Conservation (phyloP, 2,329 filamentous ascomycete genomes). For the Verticillium isaacii region DNA sequence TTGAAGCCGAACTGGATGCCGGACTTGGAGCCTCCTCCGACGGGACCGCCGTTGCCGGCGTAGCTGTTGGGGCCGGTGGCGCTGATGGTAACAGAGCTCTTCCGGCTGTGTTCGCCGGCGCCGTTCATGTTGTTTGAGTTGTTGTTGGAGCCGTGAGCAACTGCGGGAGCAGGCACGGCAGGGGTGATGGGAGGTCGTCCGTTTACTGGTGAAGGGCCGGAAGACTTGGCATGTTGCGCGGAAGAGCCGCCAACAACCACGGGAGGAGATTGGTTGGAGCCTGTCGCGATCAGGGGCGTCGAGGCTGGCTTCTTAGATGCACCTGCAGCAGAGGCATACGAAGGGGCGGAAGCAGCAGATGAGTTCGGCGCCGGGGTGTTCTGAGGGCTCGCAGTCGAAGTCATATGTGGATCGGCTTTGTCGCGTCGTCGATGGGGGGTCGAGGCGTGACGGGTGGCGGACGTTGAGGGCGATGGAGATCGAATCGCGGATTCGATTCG, state of each 20-base stretch:
- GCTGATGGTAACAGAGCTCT: slow-evolving; percentile 88
- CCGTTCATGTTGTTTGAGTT: slow-evolving; percentile 57
- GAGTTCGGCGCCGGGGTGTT: slow-evolving; percentile 53
- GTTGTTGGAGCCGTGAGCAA: slow-evolving; percentile 57
- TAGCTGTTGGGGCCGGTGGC: slow-evolving; percentile 73
- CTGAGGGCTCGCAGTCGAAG: slow-evolving; percentile 54
- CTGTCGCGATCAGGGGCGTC: slow-evolving; percentile 57
- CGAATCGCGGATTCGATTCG: slow-evolving; percentile 25
- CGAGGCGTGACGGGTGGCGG: background rate
- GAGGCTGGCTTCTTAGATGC: slow-evolving; percentile 58
- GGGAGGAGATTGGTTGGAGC: slow-evolving; percentile 44
- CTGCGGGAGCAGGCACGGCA: slow-evolving; percentile 60
- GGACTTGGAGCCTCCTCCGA: slow-evolving; percentile 53
- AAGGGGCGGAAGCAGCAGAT: slow-evolving; percentile 51
- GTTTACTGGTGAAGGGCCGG: slow-evolving; percentile 76
- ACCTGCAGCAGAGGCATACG: slow-evolving; percentile 64
- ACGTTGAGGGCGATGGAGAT: slow-evolving; percentile 4
- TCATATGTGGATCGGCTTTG: slow-evolving; percentile 45
- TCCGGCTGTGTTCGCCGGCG: slow-evolving; percentile 70
- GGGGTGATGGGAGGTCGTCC: slow-evolving; percentile 70
- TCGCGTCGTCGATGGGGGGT: slow-evolving; percentile 2
- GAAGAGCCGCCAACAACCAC: slow-evolving; percentile 51
- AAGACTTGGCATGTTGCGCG: slow-evolving; percentile 55
- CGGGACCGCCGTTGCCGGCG: slow-evolving; percentile 67
- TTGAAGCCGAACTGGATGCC: slow-evolving; percentile 79